Evolutionary conservation across 1,284 basidiomycete genomes (phyloP), one percentile per base, ranked within the genome.

Genomic region (Ustilago hordei): DNA sequence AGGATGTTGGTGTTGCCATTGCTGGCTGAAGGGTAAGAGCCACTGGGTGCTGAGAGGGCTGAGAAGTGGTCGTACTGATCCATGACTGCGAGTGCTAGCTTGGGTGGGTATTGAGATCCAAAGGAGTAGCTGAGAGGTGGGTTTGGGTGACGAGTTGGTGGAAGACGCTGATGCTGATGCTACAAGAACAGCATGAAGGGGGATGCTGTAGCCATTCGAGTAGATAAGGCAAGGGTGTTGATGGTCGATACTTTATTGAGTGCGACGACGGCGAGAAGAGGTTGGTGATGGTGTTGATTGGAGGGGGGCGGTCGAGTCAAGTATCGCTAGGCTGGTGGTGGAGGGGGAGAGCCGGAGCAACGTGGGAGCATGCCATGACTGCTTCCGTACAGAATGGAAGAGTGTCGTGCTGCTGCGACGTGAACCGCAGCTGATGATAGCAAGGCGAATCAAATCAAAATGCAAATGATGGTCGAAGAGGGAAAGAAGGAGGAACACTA

Each of bases 51-150:
- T 19, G 3, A 32, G 2, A n/a, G 56, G 19, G 45, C 45, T n/a
- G 43, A n/a, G 31, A 41, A 17, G 28, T 57, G 55, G 39, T 35
- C 39, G 39, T 43, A 19, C n/a, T 41, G 39, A 31, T 57, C 55
- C 55, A 57, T 57, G 39, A 9, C 31, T 50, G 4, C 31, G 48
- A 31, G 9, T 6, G 23, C 23, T 23, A 50, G 11, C 28, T 9
- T 28, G 12, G 13, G 45, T 2, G 45, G 19, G 45, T 4, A 31
- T 23, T 23, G 32, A 7, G 31, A 28, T 8, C n/a, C 28, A 19
- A 13, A 23, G 23, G 7, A 9, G 19, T n/a, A 23, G 23, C 8
- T 50, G 12, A 4, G 31, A 50, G 48, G 15, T 50, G 4, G 48
- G 8, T 9, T 50, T 11, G 4, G 19, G 13, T 15, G 23, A 17